Percentiles rank a stretch among this genome's conserved stretches.
These are phyloP conservation scores for Closterium sp. DNA, from an alignment of 139 green algal genomes.

Conservation along the genomic window DNA sequence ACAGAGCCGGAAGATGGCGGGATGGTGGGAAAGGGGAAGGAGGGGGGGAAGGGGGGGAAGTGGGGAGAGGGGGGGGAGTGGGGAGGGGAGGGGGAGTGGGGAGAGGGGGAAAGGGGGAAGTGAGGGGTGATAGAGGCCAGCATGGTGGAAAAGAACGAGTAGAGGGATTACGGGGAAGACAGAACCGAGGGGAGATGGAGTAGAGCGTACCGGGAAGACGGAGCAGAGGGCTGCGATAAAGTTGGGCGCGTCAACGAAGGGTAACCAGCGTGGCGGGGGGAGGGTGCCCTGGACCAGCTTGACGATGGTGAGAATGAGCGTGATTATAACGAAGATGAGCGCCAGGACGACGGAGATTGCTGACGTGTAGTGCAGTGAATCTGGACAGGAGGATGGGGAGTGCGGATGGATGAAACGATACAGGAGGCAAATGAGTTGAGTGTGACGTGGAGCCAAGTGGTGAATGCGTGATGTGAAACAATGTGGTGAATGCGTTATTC, in stretches of 20 bases:
- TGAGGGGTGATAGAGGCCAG: not conserved
- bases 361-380: slow-evolving; percentile 40
- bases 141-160: not conserved
- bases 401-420: not conserved
- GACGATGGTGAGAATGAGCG: slow-evolving; percentile 12
- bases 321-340: slow-evolving; percentile 36
- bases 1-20: too few species aligned
- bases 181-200: not conserved
- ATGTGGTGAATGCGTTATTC: too few species aligned
- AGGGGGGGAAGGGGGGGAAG: too few species aligned
- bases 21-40: not conserved
- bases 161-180: not conserved
- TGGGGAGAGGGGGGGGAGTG: not conserved
- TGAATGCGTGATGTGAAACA: too few species aligned
- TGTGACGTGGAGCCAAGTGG: not conserved
- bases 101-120: not conserved
- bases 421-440: not conserved
- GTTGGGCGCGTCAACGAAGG: not conserved
- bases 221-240: slow-evolving; percentile 19
- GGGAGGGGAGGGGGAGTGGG: too few species aligned
- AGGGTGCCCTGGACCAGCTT: slow-evolving; percentile 13
- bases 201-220: slow-evolving; percentile 20
- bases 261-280: slow-evolving; percentile 6
- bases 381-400: not conserved
- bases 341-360: slow-evolving; percentile 27